phyloP scores from a whole-genome alignment of 176 grass and related monocot species.

The Echinochloa phyllopogon region DNA sequence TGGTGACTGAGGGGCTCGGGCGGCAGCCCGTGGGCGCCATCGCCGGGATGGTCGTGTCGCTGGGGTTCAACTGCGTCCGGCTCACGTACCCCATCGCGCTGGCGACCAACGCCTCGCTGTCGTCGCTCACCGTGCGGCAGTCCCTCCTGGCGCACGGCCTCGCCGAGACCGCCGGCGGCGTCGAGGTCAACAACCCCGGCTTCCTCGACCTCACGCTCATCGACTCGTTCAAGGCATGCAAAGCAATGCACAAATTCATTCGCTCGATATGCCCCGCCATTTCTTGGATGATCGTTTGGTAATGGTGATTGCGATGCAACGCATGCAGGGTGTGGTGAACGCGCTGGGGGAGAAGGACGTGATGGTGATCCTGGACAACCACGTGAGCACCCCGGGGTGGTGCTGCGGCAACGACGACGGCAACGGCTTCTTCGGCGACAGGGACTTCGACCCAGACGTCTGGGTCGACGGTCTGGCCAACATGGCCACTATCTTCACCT shows the following conservation, averaged over 20 bases:
- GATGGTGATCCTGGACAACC: conserved; percentile 90
- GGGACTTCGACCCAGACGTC: conserved; percentile 58
- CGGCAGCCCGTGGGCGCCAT: conserved; percentile 59
- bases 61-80: conserved; percentile 84
- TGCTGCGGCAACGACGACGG: conserved; percentile 69
- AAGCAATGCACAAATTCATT: neutral
- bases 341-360: conserved; percentile 60
- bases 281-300: neutral
- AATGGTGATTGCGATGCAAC: neutral
- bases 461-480: conserved; percentile 62
- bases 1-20: conserved; percentile 67
- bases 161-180: conserved; percentile 38
- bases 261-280: neutral
- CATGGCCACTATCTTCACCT: conserved; percentile 70
- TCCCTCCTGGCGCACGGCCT: conserved; percentile 58
- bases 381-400: conserved; percentile 71
- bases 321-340: conserved; percentile 63
- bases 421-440: conserved; percentile 86
- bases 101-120: conserved; percentile 53
- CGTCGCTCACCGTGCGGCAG: conserved; percentile 62
- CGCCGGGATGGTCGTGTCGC: conserved; percentile 31
- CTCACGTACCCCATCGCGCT: conserved; percentile 72
- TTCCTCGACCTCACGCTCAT: conserved; percentile 66
- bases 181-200: conserved; percentile 55
- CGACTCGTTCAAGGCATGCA: conserved; percentile 58